Evolutionary conservation across 2,329 filamentous ascomycete genomes (phyloP), one percentile per base, ranked within the genome.

Genomic region (Aspergillus flavus): DNA sequence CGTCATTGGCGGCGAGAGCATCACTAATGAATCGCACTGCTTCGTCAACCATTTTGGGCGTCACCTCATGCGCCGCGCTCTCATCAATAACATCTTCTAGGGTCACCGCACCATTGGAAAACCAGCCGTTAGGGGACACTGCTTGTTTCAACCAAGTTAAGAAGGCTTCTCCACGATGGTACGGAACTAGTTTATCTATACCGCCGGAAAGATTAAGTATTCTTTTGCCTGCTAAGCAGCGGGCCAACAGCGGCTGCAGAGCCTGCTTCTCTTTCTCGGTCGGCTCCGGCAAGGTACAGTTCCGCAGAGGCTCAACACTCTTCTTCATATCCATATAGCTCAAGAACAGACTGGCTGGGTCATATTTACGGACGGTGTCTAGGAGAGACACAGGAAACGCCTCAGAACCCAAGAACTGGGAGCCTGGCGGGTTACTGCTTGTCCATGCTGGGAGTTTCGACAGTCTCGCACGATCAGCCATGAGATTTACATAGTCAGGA

Each of bases 401-500:
- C 45, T 79, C 80, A 62, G 91, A 93, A 3, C 93, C 92, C 0
- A 96, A 73, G 72, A 98, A 96, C 0, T 84, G 78, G 0, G 81
- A 77, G 0, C 89, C 89, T 0, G 83, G 82, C 0, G 84, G 82
- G 19, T 85, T 80, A 14, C 83, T 82, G 2, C 81, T 76, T 0
- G 84, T 85, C 78, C 85, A 92, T 0, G 87, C 86, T 16, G 83
- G 67, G 12, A 91, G 81, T 71, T 89, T 92, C 0, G 90, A 90
- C 43, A 89, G 82, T 6, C 86, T 82, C 0, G 94, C 94, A 12
- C 95, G 91, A 70, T 94, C 89, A 10, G 82, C 84, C 87, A 98
- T 91, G 19, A 98, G 81, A 76, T 91, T 83, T 66, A 89, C 87
- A 71, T 92, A 97, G 78, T 99, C 94, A 0, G 94, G 93, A 76